Evolutionary conservation across 2,329 filamentous ascomycete genomes (phyloP), one percentile per base, ranked within the genome.

Genomic region (Bisporella sp.): DNA sequence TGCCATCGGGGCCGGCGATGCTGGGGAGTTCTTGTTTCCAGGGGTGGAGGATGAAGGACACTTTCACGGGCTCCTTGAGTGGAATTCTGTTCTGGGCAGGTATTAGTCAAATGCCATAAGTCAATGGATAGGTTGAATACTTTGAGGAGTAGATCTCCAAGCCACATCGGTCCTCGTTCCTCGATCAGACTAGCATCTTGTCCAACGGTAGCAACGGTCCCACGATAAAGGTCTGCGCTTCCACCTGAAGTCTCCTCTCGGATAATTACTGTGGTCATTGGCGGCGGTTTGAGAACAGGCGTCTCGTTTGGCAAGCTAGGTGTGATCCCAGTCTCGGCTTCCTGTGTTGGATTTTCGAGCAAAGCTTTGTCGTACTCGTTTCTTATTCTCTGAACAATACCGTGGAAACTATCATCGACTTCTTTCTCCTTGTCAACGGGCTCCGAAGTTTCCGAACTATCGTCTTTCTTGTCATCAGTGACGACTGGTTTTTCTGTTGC

Each of bases 31-130:
- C 71, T 57, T 89, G 84, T 60, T 87, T 77, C 71, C 80, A 90
- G 0, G 93, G 91, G 59, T 93, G 82, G 29, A 99, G 75, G 12
- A 96, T 79, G 63, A 99, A 99, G 4, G 89, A 91, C n/a, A 97
- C 84, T 74, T 99, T 99, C 59, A 92, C 81, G 1, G 91, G 84
- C n/a, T 97, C 93, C 71, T 97, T 97, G 52, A 77, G 70, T 0
- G 90, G 89, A 6, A 89, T 81, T 64, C 81, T 78, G 65, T 96
- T 96, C 74, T 89, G 65, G 13, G 46, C 4, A 44, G n/a, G 37
- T 52, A n/a, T 59, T 41, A 57, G 56, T 43, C n/a, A 9, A 6
- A 28, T 37, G 31, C 8, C 28, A 37, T 4, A n/a, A 32, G 9
- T 5, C 46, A 9, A 11, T 21, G 21, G 5, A 11, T 9, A 45